These are phyloP conservation scores for Citrus sp. DNA, from an alignment of 345 rosid genomes.

Conservation along the genomic window DNA sequence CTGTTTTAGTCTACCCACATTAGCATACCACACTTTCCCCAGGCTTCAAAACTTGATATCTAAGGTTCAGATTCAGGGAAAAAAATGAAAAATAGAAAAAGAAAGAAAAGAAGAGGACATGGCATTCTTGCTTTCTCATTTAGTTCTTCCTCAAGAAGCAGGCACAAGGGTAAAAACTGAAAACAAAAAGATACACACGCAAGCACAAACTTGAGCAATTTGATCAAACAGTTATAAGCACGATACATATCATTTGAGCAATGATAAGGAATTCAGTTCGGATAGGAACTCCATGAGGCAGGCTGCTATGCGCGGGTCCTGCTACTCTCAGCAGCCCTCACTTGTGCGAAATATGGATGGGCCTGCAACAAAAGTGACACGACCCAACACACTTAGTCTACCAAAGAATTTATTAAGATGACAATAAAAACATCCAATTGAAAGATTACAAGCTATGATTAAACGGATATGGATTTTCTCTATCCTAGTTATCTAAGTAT, in stretches of 20 bases:
- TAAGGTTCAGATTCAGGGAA: too few relatives aligned
- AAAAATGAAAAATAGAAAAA: too few relatives aligned
- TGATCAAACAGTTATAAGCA: slow-evolving; percentile 3
- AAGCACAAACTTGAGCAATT: background rate
- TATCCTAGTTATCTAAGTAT: background rate
- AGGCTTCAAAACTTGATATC: too few relatives aligned
- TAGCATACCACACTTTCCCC: too few relatives aligned
- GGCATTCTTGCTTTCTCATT: too few relatives aligned
- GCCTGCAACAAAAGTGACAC: slow-evolving; percentile 34
- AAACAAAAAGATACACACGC: background rate
- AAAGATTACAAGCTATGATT: background rate
- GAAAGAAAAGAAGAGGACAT: too few relatives aligned
- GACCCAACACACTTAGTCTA: background rate
- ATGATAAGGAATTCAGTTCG: background rate
- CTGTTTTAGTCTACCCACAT: background rate
- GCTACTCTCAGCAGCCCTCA: slow-evolving; percentile 90
- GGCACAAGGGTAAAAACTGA: background rate
- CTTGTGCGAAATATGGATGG: slow-evolving; percentile 87
- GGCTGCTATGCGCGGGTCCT: slow-evolving; percentile 59
- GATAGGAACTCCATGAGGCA: background rate
- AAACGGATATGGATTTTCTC: background rate
- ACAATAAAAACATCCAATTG: background rate
- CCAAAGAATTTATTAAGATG: background rate
- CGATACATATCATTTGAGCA: background rate
- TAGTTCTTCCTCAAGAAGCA: background rate